Base-by-base conservation (phyloP, 495 filamentous ascomycete genomes). In the Darksidea phi region DNA sequence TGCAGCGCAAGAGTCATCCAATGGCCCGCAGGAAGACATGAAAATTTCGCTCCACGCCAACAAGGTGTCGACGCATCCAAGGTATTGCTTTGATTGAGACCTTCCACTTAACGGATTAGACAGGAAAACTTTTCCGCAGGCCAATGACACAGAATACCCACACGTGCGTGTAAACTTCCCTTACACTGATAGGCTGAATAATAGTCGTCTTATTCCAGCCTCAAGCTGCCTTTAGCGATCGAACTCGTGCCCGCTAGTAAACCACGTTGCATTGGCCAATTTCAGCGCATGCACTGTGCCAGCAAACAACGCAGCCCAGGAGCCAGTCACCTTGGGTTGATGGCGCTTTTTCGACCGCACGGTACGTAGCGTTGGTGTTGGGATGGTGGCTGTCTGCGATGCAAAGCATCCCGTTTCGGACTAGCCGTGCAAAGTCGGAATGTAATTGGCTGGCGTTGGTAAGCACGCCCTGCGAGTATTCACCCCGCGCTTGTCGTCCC, bases 161-260 rank as follows among this genome's bases (percentile, higher is more conserved):
- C 52, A 48, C 49, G 28, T 53, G 59, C 66, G 66, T 64, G 61
- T 68, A 60, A 45, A 64, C 61, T 64, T 64, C 57, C 63, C 61
- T 49, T 68, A 68, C 56, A 64, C 61, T 59, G 61, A 51, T 25
- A 26, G 46, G 41, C 47, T 69, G 32, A 62, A 48, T 54, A 64
- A 65, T 60, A 47, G 23, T 32, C 28, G 18, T 6, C 25, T 28
- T 42, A 28, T 2, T 34, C 45, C 47, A 48, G 65, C 60, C 65
- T 67, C 49, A 60, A 63, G 48, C 49, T 69, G 41, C 66, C 62
- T 17, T 64, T 69, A 63, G 61, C 50, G 51, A 52, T 43, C 21
- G n/a, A 11, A 37, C 20, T 18, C 41, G 41, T 48, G 46, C 46
- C 46, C 41, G 41, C 41, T 43, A 43, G 41, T 6, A 43, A n/a